A percentile compares a stretch with the other conserved stretches of the same genome.
Evolutionary conservation across 108 stramenopile species (phyloP).

Genomic region (Fistulifera solaris): DNA sequence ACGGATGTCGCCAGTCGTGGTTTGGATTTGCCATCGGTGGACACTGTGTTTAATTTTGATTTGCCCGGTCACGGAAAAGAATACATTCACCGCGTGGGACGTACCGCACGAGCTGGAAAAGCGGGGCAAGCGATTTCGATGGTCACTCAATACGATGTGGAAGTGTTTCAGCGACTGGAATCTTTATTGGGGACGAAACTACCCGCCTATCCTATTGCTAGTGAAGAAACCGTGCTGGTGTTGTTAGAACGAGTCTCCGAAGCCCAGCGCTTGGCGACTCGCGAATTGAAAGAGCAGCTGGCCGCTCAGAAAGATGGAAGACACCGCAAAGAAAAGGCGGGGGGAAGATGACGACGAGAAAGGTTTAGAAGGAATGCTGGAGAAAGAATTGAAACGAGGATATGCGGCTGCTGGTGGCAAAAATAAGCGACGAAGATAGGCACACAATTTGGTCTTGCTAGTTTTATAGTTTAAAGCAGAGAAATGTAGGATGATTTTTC

Average conservation of each 20-base stretch:
- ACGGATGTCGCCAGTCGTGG: constrained; percentile 99
- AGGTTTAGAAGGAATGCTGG: constrained; percentile 39
- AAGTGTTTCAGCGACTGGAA: constrained; percentile 96
- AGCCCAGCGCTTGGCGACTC: constrained; percentile 87
- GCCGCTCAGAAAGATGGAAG: constrained; percentile 30
- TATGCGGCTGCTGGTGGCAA: constrained; percentile 45
- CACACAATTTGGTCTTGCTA: not conserved
- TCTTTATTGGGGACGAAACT: constrained; percentile 80
- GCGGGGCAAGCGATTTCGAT: constrained; percentile 94
- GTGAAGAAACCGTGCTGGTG: constrained; percentile 89
- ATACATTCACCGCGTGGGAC: constrained; percentile 97
- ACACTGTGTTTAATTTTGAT: constrained; percentile 96
- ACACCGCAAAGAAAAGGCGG: constrained; percentile 29
- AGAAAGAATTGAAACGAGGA: constrained; percentile 46
- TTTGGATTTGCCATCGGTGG: constrained; percentile 91
- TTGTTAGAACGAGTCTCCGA: constrained; percentile 93
- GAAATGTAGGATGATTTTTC: not conserved
- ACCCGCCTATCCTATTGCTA: constrained; percentile 66
- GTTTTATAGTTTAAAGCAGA: not conserved
- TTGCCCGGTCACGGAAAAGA: constrained; percentile 94
- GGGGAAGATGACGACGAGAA: constrained; percentile 26
- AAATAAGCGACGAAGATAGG: constrained; percentile 41
- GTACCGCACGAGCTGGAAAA: constrained; percentile 94
- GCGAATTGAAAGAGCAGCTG: constrained; percentile 84
- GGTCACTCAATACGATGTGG: constrained; percentile 99